phyloP scores from a whole-genome alignment of 495 filamentous ascomycete genomes.

The Penicillium steckii region DNA sequence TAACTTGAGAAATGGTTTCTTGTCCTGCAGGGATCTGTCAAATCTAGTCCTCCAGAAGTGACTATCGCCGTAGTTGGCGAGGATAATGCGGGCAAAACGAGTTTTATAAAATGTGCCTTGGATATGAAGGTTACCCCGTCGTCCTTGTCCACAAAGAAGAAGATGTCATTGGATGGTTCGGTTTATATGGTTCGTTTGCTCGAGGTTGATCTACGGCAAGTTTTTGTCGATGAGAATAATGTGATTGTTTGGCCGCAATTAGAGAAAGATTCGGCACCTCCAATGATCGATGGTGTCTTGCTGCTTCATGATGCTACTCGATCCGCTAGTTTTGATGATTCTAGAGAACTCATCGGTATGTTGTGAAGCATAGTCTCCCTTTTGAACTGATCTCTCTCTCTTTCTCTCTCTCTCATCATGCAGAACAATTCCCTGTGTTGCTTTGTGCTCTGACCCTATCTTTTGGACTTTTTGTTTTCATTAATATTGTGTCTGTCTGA shows the following conservation, averaged over 20 bases:
- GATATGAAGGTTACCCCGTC: constrained; percentile 61
- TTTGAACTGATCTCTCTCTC: too few species aligned
- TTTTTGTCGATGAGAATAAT: constrained; percentile 50
- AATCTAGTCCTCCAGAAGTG: constrained; percentile 49
- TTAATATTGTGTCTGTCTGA: too few species aligned
- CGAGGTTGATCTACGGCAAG: constrained; percentile 58
- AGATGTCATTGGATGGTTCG: constrained; percentile 72
- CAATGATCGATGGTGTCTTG: constrained; percentile 78
- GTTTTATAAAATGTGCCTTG: constrained; percentile 79
- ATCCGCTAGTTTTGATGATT: constrained; percentile 61
- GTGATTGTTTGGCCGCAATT: constrained; percentile 75
- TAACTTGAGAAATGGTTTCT: constrained; percentile 12
- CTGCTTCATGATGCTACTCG: constrained; percentile 85
- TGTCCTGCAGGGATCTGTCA: constrained; percentile 23
- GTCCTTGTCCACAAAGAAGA: constrained; percentile 61
- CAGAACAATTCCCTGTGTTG: neutral
- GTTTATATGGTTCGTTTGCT: constrained; percentile 78
- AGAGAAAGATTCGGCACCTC: constrained; percentile 61
- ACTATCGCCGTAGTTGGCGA: constrained; percentile 86
- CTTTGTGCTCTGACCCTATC: neutral
- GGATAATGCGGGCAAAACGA: constrained; percentile 81
- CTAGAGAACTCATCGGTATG: constrained; percentile 61
- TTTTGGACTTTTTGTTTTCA: too few species aligned
- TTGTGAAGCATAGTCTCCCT: constrained; percentile 1
- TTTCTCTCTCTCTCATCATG: neutral